Base-by-base conservation (phyloP, 1,139 yeast species). In the Sugiyamaella japonica region DNA sequence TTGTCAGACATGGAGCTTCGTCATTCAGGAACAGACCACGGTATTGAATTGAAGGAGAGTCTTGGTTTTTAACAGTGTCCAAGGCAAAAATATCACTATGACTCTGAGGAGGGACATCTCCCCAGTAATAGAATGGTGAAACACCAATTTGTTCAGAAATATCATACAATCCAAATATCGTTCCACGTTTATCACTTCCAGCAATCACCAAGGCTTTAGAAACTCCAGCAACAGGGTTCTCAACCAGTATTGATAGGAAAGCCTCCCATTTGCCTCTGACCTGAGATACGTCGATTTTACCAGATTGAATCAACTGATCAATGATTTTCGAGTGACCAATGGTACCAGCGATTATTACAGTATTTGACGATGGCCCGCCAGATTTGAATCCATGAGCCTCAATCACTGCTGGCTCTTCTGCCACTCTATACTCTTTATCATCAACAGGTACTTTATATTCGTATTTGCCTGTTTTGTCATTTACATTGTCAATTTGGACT, bases 111-210 rank as follows among this genome's bases (percentile, higher is more conserved):
- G 47, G 42, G 15, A 56, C 59, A 47, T 60, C 63, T 3, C 60
- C 63, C 59, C 59, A 60, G 52, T 50, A 59, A 47, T 59, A 56
- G 43, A 55, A 59, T 8, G 63, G 62, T 13, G 62, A 59, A 9
- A 60, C 62, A 2, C 63, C 63, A 43, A 60, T 60, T 31, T 59
- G 58, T 44, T 56, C 56, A 25, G 60, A 53, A 23, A 60, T 44
- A 41, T 52, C 56, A 44, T 60, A 60, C 7, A 59, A 23, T n/a
- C 61, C 61, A 42, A 51, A 59, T 8, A 55, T 59, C 1, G 63
- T 54, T 28, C 60, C 63, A 45, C 63, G 45, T 34, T 54, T 55
- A 46, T 59, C 63, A 36, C 56, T 52, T 32, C 63, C 63, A 16
- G 56, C 61, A 40, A 60, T 54, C 8, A 59, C 61, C 42, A 60